Conservation (phyloP, 2,329 filamentous ascomycete species). For the Diplodia seriata region DNA sequence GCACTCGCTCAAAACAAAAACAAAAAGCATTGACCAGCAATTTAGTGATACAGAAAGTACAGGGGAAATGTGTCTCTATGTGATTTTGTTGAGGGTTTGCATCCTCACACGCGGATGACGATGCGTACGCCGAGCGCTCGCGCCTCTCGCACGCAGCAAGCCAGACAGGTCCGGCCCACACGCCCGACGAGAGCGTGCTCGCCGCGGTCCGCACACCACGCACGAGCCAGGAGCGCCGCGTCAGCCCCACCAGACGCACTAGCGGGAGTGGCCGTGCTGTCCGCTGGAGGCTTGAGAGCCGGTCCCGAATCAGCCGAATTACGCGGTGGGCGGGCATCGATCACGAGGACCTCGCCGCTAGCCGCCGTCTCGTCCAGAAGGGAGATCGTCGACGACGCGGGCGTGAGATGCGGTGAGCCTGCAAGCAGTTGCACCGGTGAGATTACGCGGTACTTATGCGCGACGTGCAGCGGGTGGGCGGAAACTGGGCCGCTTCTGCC, state of each 20-base stretch:
- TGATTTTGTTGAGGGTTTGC: not conserved
- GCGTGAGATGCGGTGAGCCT: slow-evolving; percentile 31
- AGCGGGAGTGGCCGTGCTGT: not conserved
- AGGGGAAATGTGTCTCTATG: slow-evolving; percentile 1
- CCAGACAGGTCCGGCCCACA: slow-evolving; percentile 71
- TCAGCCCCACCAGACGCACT: slow-evolving; percentile 58
- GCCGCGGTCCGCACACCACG: slow-evolving; percentile 75
- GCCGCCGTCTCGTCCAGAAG: slow-evolving; percentile 34
- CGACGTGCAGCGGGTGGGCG: slow-evolving; percentile 51
- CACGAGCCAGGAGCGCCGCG: slow-evolving; percentile 73
- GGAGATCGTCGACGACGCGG: slow-evolving; percentile 34
- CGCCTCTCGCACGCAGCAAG: slow-evolving; percentile 77
- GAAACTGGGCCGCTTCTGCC: slow-evolving; percentile 39
- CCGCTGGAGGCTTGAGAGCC: not conserved
- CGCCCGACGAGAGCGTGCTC: slow-evolving; percentile 76
- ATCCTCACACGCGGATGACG: slow-evolving; percentile 55
- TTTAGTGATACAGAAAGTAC: slow-evolving; percentile 19
- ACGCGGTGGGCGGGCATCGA: slow-evolving; percentile 55
- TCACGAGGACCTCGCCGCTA: slow-evolving; percentile 44
- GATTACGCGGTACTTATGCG: slow-evolving; percentile 45
- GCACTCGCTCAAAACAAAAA: slow-evolving; percentile 11
- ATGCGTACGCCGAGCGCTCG: slow-evolving; percentile 73
- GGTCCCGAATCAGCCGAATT: slow-evolving; percentile 5
- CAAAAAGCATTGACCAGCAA: slow-evolving; percentile 24
- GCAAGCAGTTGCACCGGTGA: slow-evolving; percentile 18